Evolutionary conservation across 1,284 basidiomycete genomes (phyloP), one percentile per base, ranked within the genome.

Genomic region (Ganoderma lucidum): DNA sequence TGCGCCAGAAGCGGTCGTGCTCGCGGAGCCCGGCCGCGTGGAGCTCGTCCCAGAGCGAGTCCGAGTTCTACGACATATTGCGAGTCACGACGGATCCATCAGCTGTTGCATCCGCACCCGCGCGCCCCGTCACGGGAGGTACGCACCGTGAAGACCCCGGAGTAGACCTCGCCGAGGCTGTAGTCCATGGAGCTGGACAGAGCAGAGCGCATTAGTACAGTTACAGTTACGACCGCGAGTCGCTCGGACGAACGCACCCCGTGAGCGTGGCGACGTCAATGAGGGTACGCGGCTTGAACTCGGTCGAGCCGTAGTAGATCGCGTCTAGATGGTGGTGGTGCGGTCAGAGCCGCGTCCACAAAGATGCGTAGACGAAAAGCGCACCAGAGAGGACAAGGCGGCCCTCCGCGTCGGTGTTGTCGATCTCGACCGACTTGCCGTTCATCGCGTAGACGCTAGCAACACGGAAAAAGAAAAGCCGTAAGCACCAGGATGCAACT

Each of bases 341-440:
- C 66, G 3, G 62, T 62, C 51, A 23, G 5, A 32, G 44, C n/a
- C 12, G 6, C 9, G 14, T 42, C 3, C 6, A 10, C 19, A 3
- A 23, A 23, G 23, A 23, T 23, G 23, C 23, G 1, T 1, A 23
- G 35, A 37, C 3, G 15, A 41, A 55, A 19, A 53, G 4, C 84
- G 51, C 66, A 90, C 90, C 90, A 62, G 92, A 86, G 45, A 94
- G 86, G 30, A 96, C 85, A 30, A 97, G 84, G 37, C 96, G 90
- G 23, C 96, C 95, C 78, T 96, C 94, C 4, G 94, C 94, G 77
- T 96, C 95, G 0, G 95, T 96, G 81, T 96, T 96, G 81, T 96
- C 94, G 48, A 96, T 88, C 78, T 96, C 94, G 42, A 97, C 87
- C 0, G 92, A 90, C 80, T 95, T 95, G 53, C 95, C 95, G 77